phyloP scores from a whole-genome alignment of 495 filamentous ascomycete species.

The Emericellopsis terricola region DNA sequence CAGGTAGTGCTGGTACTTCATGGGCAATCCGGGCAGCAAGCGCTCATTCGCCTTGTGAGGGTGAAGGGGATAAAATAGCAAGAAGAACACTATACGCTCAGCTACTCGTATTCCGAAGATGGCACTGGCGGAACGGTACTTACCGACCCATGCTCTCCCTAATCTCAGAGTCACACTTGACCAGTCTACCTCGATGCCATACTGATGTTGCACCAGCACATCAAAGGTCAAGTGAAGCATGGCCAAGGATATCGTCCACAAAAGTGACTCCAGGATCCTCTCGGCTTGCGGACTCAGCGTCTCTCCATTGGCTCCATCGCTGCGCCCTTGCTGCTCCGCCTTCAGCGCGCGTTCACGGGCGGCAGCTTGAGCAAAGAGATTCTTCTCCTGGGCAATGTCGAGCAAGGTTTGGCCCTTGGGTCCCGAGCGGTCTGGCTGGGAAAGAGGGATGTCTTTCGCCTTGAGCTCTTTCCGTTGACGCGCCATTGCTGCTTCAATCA shows the following conservation, averaged over 20 bases:
- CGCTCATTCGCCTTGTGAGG: slow-evolving; percentile 25
- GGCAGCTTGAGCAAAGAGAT: slow-evolving; percentile 25
- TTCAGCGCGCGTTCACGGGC: slow-evolving; percentile 9
- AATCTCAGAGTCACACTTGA: slow-evolving; percentile 32
- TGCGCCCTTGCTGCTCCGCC: slow-evolving; percentile 8
- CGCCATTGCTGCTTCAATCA: slow-evolving; percentile 24
- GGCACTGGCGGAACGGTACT: no score
- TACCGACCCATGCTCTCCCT: slow-evolving; percentile 31
- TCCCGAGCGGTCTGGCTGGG: slow-evolving; percentile 36
- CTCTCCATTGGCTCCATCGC: slow-evolving; percentile 11
- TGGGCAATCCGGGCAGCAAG: slow-evolving; percentile 24
- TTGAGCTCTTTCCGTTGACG: slow-evolving; percentile 25
- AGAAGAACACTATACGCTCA: slow-evolving; percentile 42
- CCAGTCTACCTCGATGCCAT: slow-evolving; percentile 50
- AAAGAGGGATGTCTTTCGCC: slow-evolving; percentile 32
- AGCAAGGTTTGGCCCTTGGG: slow-evolving; percentile 41
- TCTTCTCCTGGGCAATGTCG: slow-evolving; percentile 40
- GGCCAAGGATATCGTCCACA: slow-evolving; percentile 52
- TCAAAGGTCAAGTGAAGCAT: slow-evolving; percentile 80
- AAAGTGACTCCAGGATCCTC: slow-evolving; percentile 37
- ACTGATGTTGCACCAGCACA: slow-evolving; percentile 84
- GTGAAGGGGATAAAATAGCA: slow-evolving; percentile 43
- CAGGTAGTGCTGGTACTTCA: slow-evolving; percentile 23
- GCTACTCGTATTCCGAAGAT: no score
- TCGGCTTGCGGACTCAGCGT: slow-evolving; percentile 25